A percentile compares a stretch with the other conserved stretches of the same genome.
Conservation (phyloP, 495 filamentous ascomycete genomes). For the Neurospora sp. region DNA sequence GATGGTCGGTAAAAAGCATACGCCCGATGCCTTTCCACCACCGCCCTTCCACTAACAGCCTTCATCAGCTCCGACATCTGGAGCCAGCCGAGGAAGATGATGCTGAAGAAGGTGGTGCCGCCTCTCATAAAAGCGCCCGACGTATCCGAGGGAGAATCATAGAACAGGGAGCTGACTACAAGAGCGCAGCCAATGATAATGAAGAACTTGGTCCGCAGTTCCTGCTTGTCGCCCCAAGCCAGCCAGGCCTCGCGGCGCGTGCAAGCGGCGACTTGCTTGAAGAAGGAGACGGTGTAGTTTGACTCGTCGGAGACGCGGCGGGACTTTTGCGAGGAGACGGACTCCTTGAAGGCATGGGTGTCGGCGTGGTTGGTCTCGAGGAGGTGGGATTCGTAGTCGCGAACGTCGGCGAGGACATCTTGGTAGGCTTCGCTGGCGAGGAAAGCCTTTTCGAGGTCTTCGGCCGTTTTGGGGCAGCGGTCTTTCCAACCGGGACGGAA, state of each 20-base stretch:
- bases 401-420: conserved; percentile 39
- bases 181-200: conserved; percentile 54
- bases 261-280: conserved; percentile 47
- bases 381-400: conserved; percentile 34
- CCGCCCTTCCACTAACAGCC: conserved; percentile 59
- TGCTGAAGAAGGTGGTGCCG: conserved; percentile 56
- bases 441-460: conserved; percentile 59
- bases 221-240: conserved; percentile 50
- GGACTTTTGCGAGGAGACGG: conserved; percentile 34
- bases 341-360: conserved; percentile 41
- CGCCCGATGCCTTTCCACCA: conserved; percentile 73
- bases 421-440: conserved; percentile 43
- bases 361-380: conserved; percentile 17
- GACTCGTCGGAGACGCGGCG: conserved; percentile 28
- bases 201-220: conserved; percentile 50
- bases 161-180: conserved; percentile 71
- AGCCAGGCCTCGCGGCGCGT: conserved; percentile 47
- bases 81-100: conserved; percentile 74
- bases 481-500: conserved; percentile 51
- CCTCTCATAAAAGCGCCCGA: conserved; percentile 45
- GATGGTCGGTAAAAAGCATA: conserved; percentile 79
- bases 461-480: conserved; percentile 56
- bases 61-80: conserved; percentile 67
- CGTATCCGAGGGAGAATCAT: conserved; percentile 51
- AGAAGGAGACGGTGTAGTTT: conserved; percentile 49